Base-by-base conservation (phyloP, 176 grass and related monocot genomes). In the Dendrocalamus sinicus region DNA sequence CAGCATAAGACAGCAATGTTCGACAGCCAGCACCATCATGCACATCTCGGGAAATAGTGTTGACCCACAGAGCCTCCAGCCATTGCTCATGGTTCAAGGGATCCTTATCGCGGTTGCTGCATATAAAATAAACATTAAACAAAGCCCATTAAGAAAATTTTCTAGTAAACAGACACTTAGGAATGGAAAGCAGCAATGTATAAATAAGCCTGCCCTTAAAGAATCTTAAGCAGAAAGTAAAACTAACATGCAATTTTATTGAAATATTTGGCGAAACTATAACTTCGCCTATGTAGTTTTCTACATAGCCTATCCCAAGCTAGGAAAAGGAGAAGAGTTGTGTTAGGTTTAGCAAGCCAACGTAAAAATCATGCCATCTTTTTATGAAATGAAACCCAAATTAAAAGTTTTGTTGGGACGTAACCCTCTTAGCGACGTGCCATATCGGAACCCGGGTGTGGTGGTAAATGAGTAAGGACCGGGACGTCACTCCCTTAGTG, bases 11-110 rank as follows among this genome's bases (percentile, higher is more conserved):
- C 15, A 82, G n/a, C 39, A 73, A 61, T 9, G 52, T 46, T 88
- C 45, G 4, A 22, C 62, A 30, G 28, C 28, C 28, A 30, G 28
- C 28, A 30, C 28, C 28, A 30, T 30, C 28, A 30, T 30, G 28
- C 28, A 30, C 28, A 30, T 30, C 28, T 30, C 28, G 28, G 28
- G 28, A 30, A 30, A 30, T 30, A 30, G 28, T 30, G 28, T 30
- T 30, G 28, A 30, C 28, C 28, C 28, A 30, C 28, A 30, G 28
- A 68, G 32, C 92, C 92, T 76, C 92, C 92, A 22, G 86, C 67
- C 86, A 94, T 94, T 19, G 92, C 92, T 77, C 92, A 80, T 89
- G 89, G 84, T 94, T 94, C 92, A 94, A 84, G n/a, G 92, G 92
- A 72, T 94, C 92, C 83, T 94, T 89, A 23, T 94, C 89, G 44